Percentiles rank a stretch among this genome's conserved stretches.
These are phyloP conservation scores for Malassezia sympodialis DNA, from an alignment of 1,284 basidiomycete genomes.

Conservation along the genomic window DNA sequence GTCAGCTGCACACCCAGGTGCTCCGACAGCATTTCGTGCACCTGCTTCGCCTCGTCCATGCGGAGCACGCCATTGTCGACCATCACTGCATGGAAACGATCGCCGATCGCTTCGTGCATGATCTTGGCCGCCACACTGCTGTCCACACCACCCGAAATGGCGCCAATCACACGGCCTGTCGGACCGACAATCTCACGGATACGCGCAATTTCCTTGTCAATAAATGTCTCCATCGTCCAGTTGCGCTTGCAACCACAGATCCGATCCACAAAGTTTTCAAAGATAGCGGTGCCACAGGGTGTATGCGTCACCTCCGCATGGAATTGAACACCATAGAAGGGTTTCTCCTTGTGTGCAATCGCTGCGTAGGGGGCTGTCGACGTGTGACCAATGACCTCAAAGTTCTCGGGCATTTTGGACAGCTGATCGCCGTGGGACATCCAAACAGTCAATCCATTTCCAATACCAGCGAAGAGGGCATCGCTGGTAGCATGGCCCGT, in stretches of 20 bases:
- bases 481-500: conserved; percentile 57
- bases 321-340: conserved; percentile 95
- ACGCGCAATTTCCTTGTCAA: conserved; percentile 88
- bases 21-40: conserved; percentile 86
- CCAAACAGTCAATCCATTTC: conserved; percentile 79
- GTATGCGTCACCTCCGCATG: conserved; percentile 98
- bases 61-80: conserved; percentile 97
- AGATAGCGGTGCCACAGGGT: conserved; percentile 77
- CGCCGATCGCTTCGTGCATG: conserved; percentile 99
- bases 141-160: conserved; percentile 94
- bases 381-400: conserved; percentile 80
- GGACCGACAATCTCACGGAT: conserved; percentile 91
- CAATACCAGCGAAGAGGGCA: conserved; percentile 72
- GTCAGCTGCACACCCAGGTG: conserved; percentile 93
- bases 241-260: conserved; percentile 72
- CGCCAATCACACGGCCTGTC: conserved; percentile 91
- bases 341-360: conserved; percentile 77
- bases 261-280: conserved; percentile 68
- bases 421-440: conserved; percentile 99
- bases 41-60: conserved; percentile 79
- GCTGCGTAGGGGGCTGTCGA: conserved; percentile 83
- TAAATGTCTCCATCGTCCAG: conserved; percentile 99
- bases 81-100: conserved; percentile 96
- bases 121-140: conserved; percentile 96
- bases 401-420: conserved; percentile 67